Evolutionary conservation across 2,329 filamentous ascomycete genomes (phyloP).

Genomic region (Trichoderma simmonsii): DNA sequence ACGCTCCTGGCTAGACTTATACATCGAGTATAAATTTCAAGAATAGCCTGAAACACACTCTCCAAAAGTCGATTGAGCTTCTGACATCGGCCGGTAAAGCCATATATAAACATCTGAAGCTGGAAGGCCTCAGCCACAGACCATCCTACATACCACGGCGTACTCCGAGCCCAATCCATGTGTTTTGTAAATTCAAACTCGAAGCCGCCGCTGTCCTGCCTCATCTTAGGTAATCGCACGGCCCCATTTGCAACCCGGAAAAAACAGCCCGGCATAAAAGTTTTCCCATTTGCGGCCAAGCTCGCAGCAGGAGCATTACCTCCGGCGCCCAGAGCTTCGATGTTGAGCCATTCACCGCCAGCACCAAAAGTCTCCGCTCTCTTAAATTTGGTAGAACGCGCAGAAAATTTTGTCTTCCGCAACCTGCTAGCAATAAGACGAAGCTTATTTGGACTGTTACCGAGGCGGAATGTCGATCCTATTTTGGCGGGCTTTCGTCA

Average conservation of each 20-base stretch:
- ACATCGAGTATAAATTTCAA: background rate
- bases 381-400: background rate
- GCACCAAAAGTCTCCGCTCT: background rate
- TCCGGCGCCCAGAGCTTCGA: background rate
- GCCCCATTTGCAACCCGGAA: background rate
- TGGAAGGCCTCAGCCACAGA: background rate
- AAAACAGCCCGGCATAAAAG: constrained; percentile 1
- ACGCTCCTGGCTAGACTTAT: background rate
- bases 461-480: background rate
- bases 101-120: background rate
- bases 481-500: background rate
- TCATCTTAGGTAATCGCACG: background rate
- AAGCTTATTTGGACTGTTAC: background rate
- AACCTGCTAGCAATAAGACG: background rate
- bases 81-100: background rate
- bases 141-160: background rate
- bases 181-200: background rate
- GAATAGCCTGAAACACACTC: background rate
- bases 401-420: background rate
- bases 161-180: background rate
- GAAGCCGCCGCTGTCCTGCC: background rate
- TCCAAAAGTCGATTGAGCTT: background rate
- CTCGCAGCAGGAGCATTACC: constrained; percentile 9
- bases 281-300: constrained; percentile 11
- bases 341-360: background rate